Evolutionary conservation across 169 alveolate species (phyloP).

Genomic region (Sarcocystis neurona): DNA sequence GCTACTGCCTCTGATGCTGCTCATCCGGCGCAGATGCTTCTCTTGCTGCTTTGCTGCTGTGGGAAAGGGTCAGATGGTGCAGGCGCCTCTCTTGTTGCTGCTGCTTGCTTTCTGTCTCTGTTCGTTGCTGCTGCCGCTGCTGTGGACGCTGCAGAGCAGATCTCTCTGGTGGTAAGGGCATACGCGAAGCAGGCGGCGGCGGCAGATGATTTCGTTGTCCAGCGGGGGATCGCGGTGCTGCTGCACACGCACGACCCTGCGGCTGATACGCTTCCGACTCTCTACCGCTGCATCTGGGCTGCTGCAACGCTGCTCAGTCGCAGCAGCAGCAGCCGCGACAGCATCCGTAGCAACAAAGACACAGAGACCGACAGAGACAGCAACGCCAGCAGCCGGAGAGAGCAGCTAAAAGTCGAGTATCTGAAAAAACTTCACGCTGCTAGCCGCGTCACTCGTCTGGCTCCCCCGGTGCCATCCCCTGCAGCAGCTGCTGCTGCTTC

Average conservation of each 20-base stretch:
- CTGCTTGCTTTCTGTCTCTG: not conserved
- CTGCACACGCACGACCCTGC: not conserved
- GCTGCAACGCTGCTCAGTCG: not conserved
- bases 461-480: conserved; percentile 2
- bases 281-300: conserved; percentile 30
- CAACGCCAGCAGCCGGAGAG: too few relatives aligned
- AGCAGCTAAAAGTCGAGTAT: too few relatives aligned
- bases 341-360: too few relatives aligned
- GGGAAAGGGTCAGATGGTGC: too few relatives aligned
- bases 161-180: conserved; percentile 12
- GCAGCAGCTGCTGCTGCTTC: not conserved
- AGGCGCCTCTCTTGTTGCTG: not conserved
- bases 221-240: not conserved
- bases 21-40: not conserved
- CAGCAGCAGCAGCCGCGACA: not conserved
- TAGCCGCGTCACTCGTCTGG: not conserved
- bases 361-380: too few relatives aligned
- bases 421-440: not conserved
- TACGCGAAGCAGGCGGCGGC: conserved; percentile 33
- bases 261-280: not conserved
- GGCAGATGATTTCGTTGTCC: conserved; percentile 15
- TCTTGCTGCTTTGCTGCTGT: not conserved
- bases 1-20: too few relatives aligned
- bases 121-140: not conserved
- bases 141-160: conserved; percentile 3